phyloP scores from a whole-genome alignment of 1,284 basidiomycete species.

The Singerocomus inundabilis region DNA sequence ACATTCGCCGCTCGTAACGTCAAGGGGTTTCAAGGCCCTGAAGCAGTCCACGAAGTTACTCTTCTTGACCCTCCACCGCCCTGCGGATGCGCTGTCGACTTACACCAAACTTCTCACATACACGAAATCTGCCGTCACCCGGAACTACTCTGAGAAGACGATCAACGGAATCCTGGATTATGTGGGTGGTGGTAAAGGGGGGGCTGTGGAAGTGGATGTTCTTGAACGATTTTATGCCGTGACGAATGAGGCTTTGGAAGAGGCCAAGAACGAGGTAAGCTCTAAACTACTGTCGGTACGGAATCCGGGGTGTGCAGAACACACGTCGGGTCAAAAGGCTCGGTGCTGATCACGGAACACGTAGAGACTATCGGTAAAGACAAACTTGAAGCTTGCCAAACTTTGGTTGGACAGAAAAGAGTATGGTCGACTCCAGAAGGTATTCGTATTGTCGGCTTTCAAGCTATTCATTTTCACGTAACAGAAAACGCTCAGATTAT shows the following conservation, averaged over 20 bases:
- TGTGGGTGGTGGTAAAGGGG: conserved; percentile 89
- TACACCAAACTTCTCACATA: conserved; percentile 87
- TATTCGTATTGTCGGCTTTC: conserved; percentile 33
- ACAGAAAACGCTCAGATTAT: conserved; percentile 51
- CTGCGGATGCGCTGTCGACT: conserved; percentile 81
- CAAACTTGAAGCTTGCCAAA: conserved; percentile 95
- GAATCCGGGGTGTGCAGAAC: background rate
- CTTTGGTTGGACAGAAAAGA: conserved; percentile 96
- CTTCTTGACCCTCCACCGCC: conserved; percentile 76
- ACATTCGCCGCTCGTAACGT: conserved; percentile 2
- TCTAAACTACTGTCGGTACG: background rate
- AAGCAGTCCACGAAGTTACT: conserved; percentile 98
- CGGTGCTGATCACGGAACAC: conserved; percentile 1
- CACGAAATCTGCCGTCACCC: conserved; percentile 88
- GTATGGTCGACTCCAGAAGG: conserved; percentile 80
- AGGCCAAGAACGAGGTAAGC: conserved; percentile 92
- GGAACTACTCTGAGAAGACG: conserved; percentile 94
- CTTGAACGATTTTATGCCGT: conserved; percentile 95
- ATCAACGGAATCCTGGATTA: conserved; percentile 99
- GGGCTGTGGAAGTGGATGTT: conserved; percentile 79
- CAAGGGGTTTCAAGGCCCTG: conserved; percentile 97
- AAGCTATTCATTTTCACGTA: background rate
- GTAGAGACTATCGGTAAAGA: conserved; percentile 91
- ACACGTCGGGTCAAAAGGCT: background rate
- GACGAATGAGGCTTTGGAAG: conserved; percentile 86